phyloP scores from a whole-genome alignment of 495 filamentous ascomycete species.

The Neurospora sp. region DNA sequence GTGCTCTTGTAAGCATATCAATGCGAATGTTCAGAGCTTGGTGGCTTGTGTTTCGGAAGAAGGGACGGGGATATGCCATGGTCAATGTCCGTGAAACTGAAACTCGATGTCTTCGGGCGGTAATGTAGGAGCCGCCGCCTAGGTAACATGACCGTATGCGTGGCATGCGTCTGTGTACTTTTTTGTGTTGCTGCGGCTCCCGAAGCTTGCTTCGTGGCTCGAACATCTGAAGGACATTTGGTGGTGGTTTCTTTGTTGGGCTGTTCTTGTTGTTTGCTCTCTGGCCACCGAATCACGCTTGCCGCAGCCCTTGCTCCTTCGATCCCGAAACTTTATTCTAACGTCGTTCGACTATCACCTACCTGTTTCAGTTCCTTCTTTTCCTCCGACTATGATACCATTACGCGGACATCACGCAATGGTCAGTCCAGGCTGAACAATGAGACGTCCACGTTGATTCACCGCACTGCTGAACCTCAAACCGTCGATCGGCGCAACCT shows the following conservation, averaged over 20 bases:
- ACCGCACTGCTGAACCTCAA: not conserved
- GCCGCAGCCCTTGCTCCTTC: not conserved
- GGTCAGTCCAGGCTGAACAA: not conserved
- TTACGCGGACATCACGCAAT: not conserved
- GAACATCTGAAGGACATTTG: not conserved
- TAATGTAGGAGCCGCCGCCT: not conserved
- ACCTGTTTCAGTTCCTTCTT: not conserved
- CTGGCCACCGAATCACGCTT: not conserved
- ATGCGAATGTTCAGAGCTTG: not conserved
- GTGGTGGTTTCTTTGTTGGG: not conserved
- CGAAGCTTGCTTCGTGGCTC: not conserved
- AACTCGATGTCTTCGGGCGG: not conserved
- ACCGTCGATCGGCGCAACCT: not conserved
- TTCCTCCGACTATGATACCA: not conserved
- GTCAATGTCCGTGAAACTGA: not conserved
- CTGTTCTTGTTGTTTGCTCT: not conserved
- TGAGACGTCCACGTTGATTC: not conserved
- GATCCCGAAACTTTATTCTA: not conserved
- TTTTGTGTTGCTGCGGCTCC: not conserved
- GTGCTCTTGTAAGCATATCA: not conserved
- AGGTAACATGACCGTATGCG: not conserved
- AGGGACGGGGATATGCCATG: not conserved
- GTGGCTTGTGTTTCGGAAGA: not conserved
- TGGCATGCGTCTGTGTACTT: not conserved
- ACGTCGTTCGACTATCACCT: not conserved